Conservation (phyloP, 441 rosid species). For the Mallotus japonicus region DNA sequence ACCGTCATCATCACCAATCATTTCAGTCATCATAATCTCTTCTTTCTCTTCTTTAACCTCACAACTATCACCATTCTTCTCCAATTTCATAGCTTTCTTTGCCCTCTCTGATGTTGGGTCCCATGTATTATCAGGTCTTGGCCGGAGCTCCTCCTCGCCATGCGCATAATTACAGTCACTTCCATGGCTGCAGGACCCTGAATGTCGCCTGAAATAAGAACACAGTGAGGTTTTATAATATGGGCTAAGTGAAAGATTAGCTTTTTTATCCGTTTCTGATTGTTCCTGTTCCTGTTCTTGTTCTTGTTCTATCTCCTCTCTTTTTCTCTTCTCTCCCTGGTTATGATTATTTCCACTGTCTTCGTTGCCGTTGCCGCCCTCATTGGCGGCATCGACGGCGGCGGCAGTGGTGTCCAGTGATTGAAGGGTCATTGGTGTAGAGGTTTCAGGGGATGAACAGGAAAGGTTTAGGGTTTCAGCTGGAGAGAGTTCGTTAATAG, state of each 20-base stretch:
- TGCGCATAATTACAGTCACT: slow-evolving; percentile 76
- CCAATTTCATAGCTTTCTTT: slow-evolving; percentile 49
- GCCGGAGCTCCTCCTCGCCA: slow-evolving; percentile 83
- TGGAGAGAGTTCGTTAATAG: slow-evolving; percentile 10
- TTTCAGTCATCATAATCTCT: slow-evolving; percentile 62
- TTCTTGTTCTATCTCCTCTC: slow-evolving; percentile 26
- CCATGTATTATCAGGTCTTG: slow-evolving; percentile 78
- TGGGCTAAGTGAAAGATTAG: slow-evolving; percentile 34
- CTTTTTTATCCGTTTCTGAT: slow-evolving; percentile 12
- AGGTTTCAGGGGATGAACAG: neutral
- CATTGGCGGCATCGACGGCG: neutral
- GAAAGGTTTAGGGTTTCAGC: slow-evolving; percentile 37
- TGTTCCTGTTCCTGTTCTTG: neutral
- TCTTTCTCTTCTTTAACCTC: slow-evolving; percentile 25
- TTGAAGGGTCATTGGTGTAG: slow-evolving; percentile 15
- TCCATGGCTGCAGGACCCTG: slow-evolving; percentile 70
- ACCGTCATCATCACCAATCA: slow-evolving; percentile 45
- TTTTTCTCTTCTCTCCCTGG: slow-evolving; percentile 64
- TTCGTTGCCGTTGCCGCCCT: neutral
- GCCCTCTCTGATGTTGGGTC: slow-evolving; percentile 91
- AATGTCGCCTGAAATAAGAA: slow-evolving; percentile 72
- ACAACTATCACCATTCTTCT: slow-evolving; percentile 23
- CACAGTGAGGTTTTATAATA: slow-evolving; percentile 79
- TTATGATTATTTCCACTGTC: neutral
- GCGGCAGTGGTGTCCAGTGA: slow-evolving; percentile 8